Percentiles rank a stretch among this genome's conserved stretches.
phyloP scores from a whole-genome alignment of 768 basidiomycete genomes.

The Strobilomyces echinocephalus region DNA sequence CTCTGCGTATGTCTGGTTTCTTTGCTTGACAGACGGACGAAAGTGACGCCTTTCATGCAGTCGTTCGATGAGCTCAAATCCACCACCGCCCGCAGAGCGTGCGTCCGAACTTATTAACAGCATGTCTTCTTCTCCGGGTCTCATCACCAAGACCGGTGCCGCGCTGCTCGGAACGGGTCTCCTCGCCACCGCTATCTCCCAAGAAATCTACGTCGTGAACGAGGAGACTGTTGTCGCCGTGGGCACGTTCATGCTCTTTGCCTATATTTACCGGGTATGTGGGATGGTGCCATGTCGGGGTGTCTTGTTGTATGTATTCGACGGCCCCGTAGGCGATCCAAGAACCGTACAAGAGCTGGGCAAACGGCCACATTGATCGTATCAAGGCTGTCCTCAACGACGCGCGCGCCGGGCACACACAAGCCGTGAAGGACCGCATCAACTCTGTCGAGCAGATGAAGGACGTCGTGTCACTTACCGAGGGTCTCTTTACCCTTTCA shows the following conservation, averaged over 20 bases:
- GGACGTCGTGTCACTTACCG: constrained; percentile 88
- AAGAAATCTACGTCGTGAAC: constrained; percentile 96
- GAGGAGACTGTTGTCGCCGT: constrained; percentile 90
- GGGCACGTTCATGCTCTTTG: constrained; percentile 78
- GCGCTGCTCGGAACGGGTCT: constrained; percentile 88
- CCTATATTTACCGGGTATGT: constrained; percentile 75
- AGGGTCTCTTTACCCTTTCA: constrained; percentile 86
- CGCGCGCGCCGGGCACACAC: constrained; percentile 85
- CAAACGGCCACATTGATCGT: constrained; percentile 78
- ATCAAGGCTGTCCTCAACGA: constrained; percentile 77
- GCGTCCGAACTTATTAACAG: constrained; percentile 88
- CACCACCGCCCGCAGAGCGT: constrained; percentile 76
- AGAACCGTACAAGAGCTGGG: constrained; percentile 91
- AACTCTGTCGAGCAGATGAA: constrained; percentile 89
- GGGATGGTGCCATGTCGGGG: background rate
- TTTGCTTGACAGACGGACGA: constrained; percentile 3
- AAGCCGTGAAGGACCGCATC: constrained; percentile 91
- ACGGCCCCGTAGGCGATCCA: constrained; percentile 52
- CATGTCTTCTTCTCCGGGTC: constrained; percentile 75
- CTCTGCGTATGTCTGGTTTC: constrained; percentile 39
- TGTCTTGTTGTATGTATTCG: constrained; percentile 9
- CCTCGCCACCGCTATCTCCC: constrained; percentile 88
- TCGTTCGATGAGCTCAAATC: constrained; percentile 61
- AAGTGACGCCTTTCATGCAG: constrained; percentile 33
- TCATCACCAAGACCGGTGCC: constrained; percentile 93